These are phyloP conservation scores for Pholiota conissans DNA, from an alignment of 768 basidiomycete species.

Conservation along the genomic window DNA sequence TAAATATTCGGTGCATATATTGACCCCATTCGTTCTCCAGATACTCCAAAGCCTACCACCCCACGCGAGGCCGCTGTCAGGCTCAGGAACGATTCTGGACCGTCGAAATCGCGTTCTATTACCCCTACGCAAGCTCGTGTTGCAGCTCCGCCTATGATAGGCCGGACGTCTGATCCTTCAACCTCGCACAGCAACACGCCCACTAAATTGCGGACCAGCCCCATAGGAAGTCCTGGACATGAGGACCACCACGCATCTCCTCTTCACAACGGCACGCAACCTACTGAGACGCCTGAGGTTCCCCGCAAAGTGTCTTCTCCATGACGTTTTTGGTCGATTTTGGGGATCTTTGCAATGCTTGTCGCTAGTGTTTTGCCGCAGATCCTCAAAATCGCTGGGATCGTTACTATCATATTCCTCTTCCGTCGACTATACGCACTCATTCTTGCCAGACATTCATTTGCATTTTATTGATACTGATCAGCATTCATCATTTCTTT, in stretches of 20 bases:
- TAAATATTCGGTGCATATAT: neutral
- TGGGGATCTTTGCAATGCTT: slow-evolving; percentile 16
- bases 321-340: slow-evolving; percentile 24
- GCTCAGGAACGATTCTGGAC: neutral
- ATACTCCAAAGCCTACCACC: neutral
- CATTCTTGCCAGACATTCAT: neutral
- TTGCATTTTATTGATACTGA: neutral
- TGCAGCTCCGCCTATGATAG: neutral
- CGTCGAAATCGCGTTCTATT: slow-evolving; percentile 1
- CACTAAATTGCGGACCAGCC: slow-evolving; percentile 6
- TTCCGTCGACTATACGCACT: neutral
- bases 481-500: neutral
- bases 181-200: slow-evolving; percentile 6
- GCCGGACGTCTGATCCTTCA: slow-evolving; percentile 5
- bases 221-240: neutral
- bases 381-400: slow-evolving; percentile 20
- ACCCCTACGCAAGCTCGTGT: neutral
- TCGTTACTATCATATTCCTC: slow-evolving; percentile 4
- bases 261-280: neutral
- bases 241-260: neutral
- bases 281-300: neutral
- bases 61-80: slow-evolving; percentile 1
- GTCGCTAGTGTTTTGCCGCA: slow-evolving; percentile 11
- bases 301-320: slow-evolving; percentile 4
- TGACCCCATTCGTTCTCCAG: neutral